Evolutionary conservation across 495 filamentous ascomycete species (phyloP).

Genomic region (Opeltia flavorubescens): DNA sequence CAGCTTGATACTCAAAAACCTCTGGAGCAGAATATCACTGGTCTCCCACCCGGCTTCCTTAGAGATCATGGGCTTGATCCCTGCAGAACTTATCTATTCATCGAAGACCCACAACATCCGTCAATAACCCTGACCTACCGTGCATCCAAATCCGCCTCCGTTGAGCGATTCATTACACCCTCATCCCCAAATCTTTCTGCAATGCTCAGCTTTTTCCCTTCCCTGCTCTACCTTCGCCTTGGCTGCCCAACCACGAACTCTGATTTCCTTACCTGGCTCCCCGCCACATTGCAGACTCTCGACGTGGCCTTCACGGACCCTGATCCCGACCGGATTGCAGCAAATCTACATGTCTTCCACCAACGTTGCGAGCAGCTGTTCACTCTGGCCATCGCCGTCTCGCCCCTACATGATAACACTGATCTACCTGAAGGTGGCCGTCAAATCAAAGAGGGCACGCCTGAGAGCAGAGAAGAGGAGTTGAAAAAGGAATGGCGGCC

Average conservation of each 20-base stretch:
- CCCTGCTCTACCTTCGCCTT: conserved; percentile 12
- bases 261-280: conserved; percentile 7
- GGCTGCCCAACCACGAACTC: conserved; percentile 11
- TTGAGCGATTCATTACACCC: neutral
- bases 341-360: conserved; percentile 5
- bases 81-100: conserved; percentile 7
- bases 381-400: conserved; percentile 12
- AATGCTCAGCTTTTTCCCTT: conserved; percentile 9
- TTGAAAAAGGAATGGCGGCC: conserved; percentile 6
- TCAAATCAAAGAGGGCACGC: neutral
- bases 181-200: neutral
- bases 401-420: conserved; percentile 11
- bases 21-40: conserved; percentile 11
- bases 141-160: neutral
- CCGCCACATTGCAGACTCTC: conserved; percentile 7
- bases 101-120: conserved; percentile 7
- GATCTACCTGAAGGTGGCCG: conserved; percentile 1
- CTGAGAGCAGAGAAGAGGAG: neutral
- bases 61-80: conserved; percentile 3
- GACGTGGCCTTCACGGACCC: conserved; percentile 13
- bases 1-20: neutral
- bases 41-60: conserved; percentile 9
- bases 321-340: conserved; percentile 5
- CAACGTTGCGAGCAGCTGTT: conserved; percentile 11
- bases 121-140: conserved; percentile 4